Percentiles rank a stretch among this genome's conserved stretches.
Evolutionary conservation across 2,329 filamentous ascomycete species (phyloP).

Genomic region (Aspergillus fumigatus): DNA sequence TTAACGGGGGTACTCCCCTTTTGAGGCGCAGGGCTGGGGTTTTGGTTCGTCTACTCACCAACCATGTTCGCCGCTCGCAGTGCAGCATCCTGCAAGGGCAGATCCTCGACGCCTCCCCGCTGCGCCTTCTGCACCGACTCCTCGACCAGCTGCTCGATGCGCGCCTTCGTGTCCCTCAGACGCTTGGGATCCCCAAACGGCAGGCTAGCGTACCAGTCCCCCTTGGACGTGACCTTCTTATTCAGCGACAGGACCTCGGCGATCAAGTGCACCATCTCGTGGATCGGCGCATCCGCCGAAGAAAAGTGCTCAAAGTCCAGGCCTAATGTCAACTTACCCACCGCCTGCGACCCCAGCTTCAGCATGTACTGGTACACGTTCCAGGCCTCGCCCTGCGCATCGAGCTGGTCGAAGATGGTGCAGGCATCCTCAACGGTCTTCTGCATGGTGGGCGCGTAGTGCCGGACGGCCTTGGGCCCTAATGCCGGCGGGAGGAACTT

Average conservation of each 20-base stretch:
- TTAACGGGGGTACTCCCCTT: neutral
- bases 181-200: conserved; percentile 55
- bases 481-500: conserved; percentile 60
- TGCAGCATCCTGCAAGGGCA: conserved; percentile 43
- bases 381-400: conserved; percentile 41
- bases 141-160: conserved; percentile 19
- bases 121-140: conserved; percentile 19
- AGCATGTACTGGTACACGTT: conserved; percentile 50
- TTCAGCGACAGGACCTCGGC: conserved; percentile 52
- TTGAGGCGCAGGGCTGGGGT: conserved; percentile 7
- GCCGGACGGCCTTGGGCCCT: conserved; percentile 56
- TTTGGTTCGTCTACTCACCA: conserved; percentile 27
- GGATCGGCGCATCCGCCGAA: conserved; percentile 42
- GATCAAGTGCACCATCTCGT: conserved; percentile 50
- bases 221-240: conserved; percentile 54
- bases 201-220: conserved; percentile 53
- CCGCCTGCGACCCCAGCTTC: conserved; percentile 42
- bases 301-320: conserved; percentile 45
- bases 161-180: conserved; percentile 23
- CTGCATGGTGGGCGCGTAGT: conserved; percentile 59
- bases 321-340: conserved; percentile 44
- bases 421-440: conserved; percentile 49
- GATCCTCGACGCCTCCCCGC: conserved; percentile 21
- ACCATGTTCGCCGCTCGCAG: conserved; percentile 36
- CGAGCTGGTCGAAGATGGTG: conserved; percentile 46